These are phyloP conservation scores for Pythium coloratum DNA, from an alignment of 352 stramenopile species.

Conservation along the genomic window DNA sequence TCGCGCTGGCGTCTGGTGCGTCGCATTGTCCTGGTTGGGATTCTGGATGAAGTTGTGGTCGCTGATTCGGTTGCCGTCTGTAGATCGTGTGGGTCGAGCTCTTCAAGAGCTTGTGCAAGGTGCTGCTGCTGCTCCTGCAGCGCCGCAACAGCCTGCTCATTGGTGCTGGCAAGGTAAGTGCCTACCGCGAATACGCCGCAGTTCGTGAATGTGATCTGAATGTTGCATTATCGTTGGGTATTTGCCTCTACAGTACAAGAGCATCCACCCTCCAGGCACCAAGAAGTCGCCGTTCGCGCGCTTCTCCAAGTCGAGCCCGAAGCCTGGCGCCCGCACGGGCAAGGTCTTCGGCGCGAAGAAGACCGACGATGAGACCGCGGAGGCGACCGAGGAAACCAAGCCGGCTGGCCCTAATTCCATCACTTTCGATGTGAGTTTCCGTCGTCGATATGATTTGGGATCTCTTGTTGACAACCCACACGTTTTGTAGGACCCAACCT, in stretches of 20 bases:
- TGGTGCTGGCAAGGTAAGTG: conserved; percentile 42
- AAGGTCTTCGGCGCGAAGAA: conserved; percentile 65
- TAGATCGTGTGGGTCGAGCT: conserved; percentile 81
- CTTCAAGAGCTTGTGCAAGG: conserved; percentile 67
- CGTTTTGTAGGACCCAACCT: conserved; percentile 49
- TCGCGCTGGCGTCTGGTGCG: conserved; percentile 72
- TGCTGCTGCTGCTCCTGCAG: conserved; percentile 65
- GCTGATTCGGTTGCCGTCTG: background rate
- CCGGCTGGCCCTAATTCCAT: conserved; percentile 39
- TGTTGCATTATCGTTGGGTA: background rate
- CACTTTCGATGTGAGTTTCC: conserved; percentile 46
- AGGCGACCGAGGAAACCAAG: conserved; percentile 23
- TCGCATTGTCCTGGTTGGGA: background rate
- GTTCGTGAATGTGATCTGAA: background rate
- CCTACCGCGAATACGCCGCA: conserved; percentile 23
- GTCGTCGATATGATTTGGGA: background rate
- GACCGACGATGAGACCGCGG: conserved; percentile 1
- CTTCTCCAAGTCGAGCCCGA: conserved; percentile 54
- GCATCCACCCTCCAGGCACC: conserved; percentile 25
- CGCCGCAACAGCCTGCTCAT: conserved; percentile 52
- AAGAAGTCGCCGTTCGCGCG: conserved; percentile 53
- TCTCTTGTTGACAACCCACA: background rate
- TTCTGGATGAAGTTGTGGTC: background rate
- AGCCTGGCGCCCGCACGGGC: conserved; percentile 65
- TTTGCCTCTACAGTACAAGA: conserved; percentile 24